These are phyloP conservation scores for Jacaranda copaia DNA, from an alignment of 257 asterid species.

Conservation along the genomic window DNA sequence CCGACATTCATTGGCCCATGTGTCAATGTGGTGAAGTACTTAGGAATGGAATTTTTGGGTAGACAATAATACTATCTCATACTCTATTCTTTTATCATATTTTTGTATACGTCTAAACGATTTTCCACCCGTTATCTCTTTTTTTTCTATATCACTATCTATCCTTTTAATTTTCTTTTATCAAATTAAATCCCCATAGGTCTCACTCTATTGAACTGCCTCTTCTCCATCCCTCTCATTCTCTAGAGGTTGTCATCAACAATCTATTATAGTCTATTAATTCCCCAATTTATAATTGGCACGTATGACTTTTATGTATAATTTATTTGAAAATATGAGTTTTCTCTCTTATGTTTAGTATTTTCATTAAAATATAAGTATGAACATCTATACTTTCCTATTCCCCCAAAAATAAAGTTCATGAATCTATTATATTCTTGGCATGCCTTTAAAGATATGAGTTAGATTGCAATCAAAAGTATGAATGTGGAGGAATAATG, in stretches of 20 bases:
- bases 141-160: too few species aligned
- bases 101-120: too few species aligned
- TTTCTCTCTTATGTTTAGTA: not conserved
- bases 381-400: not conserved
- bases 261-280: too few species aligned
- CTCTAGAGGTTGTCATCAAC: too few species aligned
- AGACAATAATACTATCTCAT: too few species aligned
- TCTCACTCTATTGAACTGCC: too few species aligned
- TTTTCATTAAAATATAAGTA: not conserved
- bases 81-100: too few species aligned
- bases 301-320: not conserved
- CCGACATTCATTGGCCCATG: too few species aligned
- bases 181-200: too few species aligned
- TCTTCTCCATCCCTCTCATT: too few species aligned
- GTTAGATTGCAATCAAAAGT: conserved; percentile 41
- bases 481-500: conserved; percentile 27
- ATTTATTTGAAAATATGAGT: not conserved
- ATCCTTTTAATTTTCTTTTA: too few species aligned
- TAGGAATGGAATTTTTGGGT: not conserved
- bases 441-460: not conserved
- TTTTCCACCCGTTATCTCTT: too few species aligned
- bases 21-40: not conserved
- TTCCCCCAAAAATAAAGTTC: not conserved
- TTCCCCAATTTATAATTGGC: not conserved
- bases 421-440: not conserved